phyloP scores from a whole-genome alignment of 352 stramenopile species.

The Phytophthora aleatoria region DNA sequence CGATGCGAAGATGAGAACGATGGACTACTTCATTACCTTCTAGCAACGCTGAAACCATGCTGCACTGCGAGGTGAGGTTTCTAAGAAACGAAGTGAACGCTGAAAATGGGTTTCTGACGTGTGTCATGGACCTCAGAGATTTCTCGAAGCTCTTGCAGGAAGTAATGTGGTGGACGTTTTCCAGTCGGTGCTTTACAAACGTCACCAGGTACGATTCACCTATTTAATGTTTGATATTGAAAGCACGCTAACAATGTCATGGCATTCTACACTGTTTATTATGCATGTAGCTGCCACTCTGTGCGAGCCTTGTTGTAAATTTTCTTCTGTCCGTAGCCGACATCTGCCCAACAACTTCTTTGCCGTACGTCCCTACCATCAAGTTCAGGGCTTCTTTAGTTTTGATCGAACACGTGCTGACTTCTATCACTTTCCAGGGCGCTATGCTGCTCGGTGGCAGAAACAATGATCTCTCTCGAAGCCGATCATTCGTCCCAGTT shows the following conservation, averaged over 20 bases:
- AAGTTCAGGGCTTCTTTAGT: not conserved
- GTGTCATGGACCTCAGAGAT: conserved; percentile 4
- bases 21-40: conserved; percentile 21
- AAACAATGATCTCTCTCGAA: conserved; percentile 20
- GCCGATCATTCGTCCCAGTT: conserved; percentile 5
- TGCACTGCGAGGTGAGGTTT: conserved; percentile 20
- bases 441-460: conserved; percentile 13
- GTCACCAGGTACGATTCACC: conserved; percentile 13
- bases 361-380: conserved; percentile 14
- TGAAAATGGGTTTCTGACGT: not conserved
- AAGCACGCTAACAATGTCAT: conserved; percentile 5
- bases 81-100: not conserved
- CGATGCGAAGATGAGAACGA: conserved; percentile 22
- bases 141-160: conserved; percentile 7
- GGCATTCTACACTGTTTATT: not conserved
- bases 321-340: conserved; percentile 5
- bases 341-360: conserved; percentile 1
- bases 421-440: conserved; percentile 1
- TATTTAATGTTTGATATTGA: not conserved
- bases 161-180: conserved; percentile 12
- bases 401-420: not conserved
- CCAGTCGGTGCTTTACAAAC: conserved; percentile 14
- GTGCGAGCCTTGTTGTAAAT: conserved; percentile 9
- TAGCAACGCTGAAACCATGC: conserved; percentile 16
- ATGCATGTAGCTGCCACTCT: conserved; percentile 13